phyloP scores from a whole-genome alignment of 208 protist genomes.

The Vickermania spadyakhi region DNA sequence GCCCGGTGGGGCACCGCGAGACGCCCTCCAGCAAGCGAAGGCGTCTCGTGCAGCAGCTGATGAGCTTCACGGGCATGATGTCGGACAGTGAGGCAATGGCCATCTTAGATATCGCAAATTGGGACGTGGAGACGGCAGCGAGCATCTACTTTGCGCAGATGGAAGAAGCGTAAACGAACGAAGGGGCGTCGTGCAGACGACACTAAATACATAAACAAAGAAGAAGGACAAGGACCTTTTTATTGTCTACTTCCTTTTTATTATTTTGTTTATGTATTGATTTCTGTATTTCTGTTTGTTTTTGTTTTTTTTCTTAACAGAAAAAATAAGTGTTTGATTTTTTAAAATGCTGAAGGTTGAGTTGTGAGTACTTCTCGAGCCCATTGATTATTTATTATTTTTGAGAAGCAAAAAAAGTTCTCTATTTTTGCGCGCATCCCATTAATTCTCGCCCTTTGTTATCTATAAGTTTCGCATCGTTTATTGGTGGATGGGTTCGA shows the following conservation, averaged over 20 bases:
- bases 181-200: neutral
- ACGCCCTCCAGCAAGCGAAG: neutral
- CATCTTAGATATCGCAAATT: constrained; percentile 38
- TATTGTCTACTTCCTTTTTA: neutral
- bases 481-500: no score
- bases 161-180: neutral
- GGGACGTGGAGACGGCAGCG: constrained; percentile 37
- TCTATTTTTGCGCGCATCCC: no score
- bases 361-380: no score
- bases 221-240: neutral
- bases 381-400: no score
- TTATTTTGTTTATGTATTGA: neutral
- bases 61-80: constrained; percentile 24
- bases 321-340: no score
- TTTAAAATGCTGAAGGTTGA: no score
- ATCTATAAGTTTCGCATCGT: no score
- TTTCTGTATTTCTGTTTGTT: neutral
- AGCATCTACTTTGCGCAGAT: constrained; percentile 10
- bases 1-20: neutral
- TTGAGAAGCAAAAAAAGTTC: no score
- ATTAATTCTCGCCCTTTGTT: no score
- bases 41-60: constrained; percentile 15
- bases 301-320: neutral
- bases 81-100: constrained; percentile 9
- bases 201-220: no score